Conservation (phyloP, 164 flowering plant genomes). For the Stephania yunnanensis region DNA sequence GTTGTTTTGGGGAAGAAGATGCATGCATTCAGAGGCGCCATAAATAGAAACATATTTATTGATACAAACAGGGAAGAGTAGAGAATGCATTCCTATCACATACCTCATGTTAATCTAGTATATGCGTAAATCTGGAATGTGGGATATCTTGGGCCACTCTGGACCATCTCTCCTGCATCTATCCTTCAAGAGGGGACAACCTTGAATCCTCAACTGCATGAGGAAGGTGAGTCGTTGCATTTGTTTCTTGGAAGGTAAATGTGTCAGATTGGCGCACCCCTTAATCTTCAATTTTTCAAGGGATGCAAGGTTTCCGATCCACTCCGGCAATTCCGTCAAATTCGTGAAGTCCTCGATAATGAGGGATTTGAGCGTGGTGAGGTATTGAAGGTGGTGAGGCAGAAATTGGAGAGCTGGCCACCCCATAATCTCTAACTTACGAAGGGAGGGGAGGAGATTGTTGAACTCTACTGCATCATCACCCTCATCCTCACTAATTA, state of each 20-base stretch:
- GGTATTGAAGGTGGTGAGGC: neutral
- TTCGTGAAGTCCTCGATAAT: neutral
- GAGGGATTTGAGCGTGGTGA: neutral
- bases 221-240: neutral
- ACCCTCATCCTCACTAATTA: neutral
- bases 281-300: constrained; percentile 13
- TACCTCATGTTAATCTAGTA: too few relatives aligned
- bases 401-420: neutral
- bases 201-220: fast-evolving
- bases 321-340: constrained; percentile 19
- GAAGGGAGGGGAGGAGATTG: neutral
- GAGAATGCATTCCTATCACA: too few relatives aligned
- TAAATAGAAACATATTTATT: too few relatives aligned
- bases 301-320: constrained; percentile 15
- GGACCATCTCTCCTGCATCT: neutral
- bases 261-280: constrained; percentile 13
- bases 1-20: too few relatives aligned
- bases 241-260: constrained; percentile 12
- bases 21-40: too few relatives aligned
- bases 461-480: too few relatives aligned
- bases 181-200: constrained; percentile 2
- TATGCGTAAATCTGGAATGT: neutral
- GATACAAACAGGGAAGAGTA: too few relatives aligned
- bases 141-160: constrained; percentile 5
- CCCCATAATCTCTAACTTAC: neutral